A percentile compares a stretch with the other conserved stretches of the same genome.
These are phyloP conservation scores for Ehretia macrophylla DNA, from an alignment of 257 asterid genomes.

Conservation along the genomic window DNA sequence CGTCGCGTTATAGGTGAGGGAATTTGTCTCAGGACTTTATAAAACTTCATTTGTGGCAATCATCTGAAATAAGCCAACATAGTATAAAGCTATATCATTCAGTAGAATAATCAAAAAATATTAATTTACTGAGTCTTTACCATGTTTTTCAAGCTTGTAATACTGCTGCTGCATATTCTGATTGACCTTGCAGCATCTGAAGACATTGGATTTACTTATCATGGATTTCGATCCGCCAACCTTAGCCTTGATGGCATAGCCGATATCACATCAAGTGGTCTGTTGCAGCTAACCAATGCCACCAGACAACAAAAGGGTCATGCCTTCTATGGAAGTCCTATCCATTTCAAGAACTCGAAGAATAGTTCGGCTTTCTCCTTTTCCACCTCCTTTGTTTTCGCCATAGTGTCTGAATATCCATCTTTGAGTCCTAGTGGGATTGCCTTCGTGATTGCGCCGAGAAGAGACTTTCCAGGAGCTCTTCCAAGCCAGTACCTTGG, in stretches of 20 bases:
- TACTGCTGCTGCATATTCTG: background rate
- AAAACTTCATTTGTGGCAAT: background rate
- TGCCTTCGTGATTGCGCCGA: slow-evolving; percentile 11
- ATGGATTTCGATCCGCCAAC: slow-evolving; percentile 17
- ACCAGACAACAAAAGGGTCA: slow-evolving; percentile 4
- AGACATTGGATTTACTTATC: slow-evolving; percentile 5
- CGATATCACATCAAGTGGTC: slow-evolving; percentile 10
- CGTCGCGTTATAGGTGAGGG: no score
- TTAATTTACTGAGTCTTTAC: background rate
- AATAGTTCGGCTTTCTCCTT: slow-evolving; percentile 17
- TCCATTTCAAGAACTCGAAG: slow-evolving; percentile 9
- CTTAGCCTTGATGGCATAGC: slow-evolving; percentile 23
- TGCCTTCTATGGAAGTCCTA: slow-evolving; percentile 12
- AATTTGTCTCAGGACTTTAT: no score
- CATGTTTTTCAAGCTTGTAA: background rate
- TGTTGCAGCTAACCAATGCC: slow-evolving; percentile 15
- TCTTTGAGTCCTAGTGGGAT: slow-evolving; percentile 11
- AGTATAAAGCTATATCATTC: no score
- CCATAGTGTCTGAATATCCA: slow-evolving; percentile 8
- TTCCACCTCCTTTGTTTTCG: slow-evolving; percentile 25
- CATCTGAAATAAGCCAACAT: no score
- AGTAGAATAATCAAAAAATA: no score
- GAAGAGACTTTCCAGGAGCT: slow-evolving; percentile 13
- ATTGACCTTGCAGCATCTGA: background rate
- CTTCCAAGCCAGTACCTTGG: slow-evolving; percentile 7